These are phyloP conservation scores for Suhomyces vadensis DNA, from an alignment of 805 yeast species.

Conservation along the genomic window DNA sequence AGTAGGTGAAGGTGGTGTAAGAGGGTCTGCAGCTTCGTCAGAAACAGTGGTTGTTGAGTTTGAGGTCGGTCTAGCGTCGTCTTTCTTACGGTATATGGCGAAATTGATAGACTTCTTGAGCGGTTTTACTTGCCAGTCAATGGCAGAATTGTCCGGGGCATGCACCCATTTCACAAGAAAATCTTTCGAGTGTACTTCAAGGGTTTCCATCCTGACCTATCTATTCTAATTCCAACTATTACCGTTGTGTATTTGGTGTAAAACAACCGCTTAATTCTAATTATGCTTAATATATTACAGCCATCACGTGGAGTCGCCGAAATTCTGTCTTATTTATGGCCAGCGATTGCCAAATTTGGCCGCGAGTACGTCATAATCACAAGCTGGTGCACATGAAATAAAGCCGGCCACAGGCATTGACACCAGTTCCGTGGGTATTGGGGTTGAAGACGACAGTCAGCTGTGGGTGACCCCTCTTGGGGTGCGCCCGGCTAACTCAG, in stretches of 20 bases:
- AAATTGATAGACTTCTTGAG: constrained; percentile 46
- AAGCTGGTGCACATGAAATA: constrained; percentile 1
- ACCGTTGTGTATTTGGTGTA: not conserved
- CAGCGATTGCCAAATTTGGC: too few species aligned
- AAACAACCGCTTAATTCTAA: not conserved
- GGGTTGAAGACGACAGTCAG: too few species aligned
- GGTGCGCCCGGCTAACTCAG: too few species aligned
- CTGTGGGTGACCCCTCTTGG: too few species aligned
- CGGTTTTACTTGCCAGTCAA: constrained; percentile 84
- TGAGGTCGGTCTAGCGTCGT: constrained; percentile 11
- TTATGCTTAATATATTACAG: not conserved
- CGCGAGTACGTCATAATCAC: not conserved
- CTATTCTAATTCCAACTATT: not conserved
- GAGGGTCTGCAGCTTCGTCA: constrained; percentile 4
- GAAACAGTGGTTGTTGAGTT: not conserved
- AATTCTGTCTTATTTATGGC: not conserved
- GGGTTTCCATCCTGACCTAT: constrained; percentile 64
- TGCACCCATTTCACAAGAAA: constrained; percentile 90
- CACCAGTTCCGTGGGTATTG: not conserved
- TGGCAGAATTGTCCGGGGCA: constrained; percentile 62
- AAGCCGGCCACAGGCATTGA: not conserved
- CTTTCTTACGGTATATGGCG: constrained; percentile 39
- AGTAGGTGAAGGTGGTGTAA: constrained; percentile 10
- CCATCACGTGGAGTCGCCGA: not conserved
- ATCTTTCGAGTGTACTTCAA: constrained; percentile 87